Conservation (phyloP, 202 grass and related monocot genomes). For the Panicum hallii region DNA sequence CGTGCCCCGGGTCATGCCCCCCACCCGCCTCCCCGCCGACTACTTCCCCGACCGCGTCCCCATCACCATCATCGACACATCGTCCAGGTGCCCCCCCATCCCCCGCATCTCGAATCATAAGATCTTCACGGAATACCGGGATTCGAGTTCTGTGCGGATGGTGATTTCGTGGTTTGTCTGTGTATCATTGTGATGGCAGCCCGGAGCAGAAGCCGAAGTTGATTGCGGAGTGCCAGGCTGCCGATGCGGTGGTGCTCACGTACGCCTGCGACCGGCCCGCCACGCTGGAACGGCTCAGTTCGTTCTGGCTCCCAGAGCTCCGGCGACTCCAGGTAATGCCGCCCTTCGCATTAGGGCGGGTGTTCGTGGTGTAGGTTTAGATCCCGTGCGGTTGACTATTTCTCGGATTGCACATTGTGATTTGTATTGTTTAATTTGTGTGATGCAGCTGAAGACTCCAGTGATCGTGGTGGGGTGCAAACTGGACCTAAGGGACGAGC, state of each 20-base stretch:
- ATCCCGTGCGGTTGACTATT: not conserved
- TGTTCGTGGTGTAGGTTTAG: not conserved
- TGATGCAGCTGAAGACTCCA: slow-evolving; percentile 66
- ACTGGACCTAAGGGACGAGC: slow-evolving; percentile 86
- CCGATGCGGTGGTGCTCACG: slow-evolving; percentile 89
- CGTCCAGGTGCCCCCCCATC: slow-evolving; percentile 52
- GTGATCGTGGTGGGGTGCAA: slow-evolving; percentile 95
- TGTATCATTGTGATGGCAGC: slow-evolving; percentile 40
- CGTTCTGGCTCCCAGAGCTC: slow-evolving; percentile 96
- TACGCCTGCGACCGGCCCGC: slow-evolving; percentile 82
- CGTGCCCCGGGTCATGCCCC: slow-evolving; percentile 71
- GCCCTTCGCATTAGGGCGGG: not conserved
- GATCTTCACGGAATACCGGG: not conserved
- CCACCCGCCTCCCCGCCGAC: slow-evolving; percentile 84
- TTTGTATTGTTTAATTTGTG: slow-evolving; percentile 25
- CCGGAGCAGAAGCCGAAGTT: slow-evolving; percentile 88
- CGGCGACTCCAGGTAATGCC: slow-evolving; percentile 72
- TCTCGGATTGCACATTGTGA: slow-evolving; percentile 1
- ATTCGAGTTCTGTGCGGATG: not conserved
- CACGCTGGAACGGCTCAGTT: slow-evolving; percentile 81
- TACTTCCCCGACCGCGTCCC: slow-evolving; percentile 94
- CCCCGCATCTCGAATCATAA: not conserved
- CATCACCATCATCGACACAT: slow-evolving; percentile 95
- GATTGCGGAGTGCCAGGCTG: slow-evolving; percentile 84
- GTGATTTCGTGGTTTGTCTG: slow-evolving; percentile 4